phyloP scores from a whole-genome alignment of 345 rosid species.

The Salix purpurea region DNA sequence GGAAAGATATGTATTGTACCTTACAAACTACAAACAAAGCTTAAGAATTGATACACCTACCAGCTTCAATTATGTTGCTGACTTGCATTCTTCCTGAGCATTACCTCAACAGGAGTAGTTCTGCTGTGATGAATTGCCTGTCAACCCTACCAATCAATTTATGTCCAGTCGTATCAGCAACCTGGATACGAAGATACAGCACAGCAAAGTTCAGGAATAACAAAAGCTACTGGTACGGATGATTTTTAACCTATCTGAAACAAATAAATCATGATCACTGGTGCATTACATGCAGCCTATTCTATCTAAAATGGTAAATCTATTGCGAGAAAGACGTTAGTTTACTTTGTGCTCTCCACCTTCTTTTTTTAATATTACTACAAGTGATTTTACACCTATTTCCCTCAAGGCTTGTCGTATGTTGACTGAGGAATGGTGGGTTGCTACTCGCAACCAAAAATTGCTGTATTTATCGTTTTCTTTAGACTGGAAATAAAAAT shows the following conservation, averaged over 20 bases:
- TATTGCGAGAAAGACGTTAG: neutral
- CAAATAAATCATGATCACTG: neutral
- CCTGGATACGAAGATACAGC: slow-evolving; percentile 23
- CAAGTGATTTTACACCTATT: neutral
- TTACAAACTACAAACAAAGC: neutral
- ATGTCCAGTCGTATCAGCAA: slow-evolving; percentile 43
- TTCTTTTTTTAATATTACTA: neutral
- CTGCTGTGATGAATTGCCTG: slow-evolving; percentile 6
- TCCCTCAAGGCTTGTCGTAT: neutral
- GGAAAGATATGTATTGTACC: neutral
- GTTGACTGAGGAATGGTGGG: neutral
- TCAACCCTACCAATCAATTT: slow-evolving; percentile 21
- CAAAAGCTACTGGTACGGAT: neutral
- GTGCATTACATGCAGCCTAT: neutral
- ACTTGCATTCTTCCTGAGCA: slow-evolving; percentile 7
- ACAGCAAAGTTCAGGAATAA: neutral
- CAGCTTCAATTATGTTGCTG: neutral
- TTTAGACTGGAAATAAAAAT: neutral
- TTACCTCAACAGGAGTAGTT: neutral
- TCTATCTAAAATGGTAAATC: neutral
- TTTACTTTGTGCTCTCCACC: neutral
- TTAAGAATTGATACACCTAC: neutral
- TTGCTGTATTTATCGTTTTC: neutral
- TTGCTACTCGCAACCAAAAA: neutral
- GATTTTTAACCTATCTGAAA: neutral